phyloP scores from a whole-genome alignment of 2,329 filamentous ascomycete species.

The Coniochaeta prunicola region DNA sequence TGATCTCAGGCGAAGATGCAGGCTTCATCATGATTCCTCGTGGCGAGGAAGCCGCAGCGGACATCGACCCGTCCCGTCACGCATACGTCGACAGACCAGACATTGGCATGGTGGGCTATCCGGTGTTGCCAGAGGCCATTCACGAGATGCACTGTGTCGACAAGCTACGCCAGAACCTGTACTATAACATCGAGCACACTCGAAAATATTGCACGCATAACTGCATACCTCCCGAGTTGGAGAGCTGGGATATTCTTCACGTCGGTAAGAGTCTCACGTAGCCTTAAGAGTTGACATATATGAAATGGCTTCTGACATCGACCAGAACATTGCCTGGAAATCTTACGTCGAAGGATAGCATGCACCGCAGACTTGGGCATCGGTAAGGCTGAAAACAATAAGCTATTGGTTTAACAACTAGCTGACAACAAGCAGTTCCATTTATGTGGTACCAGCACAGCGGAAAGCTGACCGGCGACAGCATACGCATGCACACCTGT shows the following conservation, averaged over 20 bases:
- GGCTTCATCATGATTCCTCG: constrained; percentile 8
- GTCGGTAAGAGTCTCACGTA: constrained; percentile 5
- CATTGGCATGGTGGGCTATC: constrained; percentile 10
- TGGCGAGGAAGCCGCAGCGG: constrained; percentile 7
- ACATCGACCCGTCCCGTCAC: constrained; percentile 7
- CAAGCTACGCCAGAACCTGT: constrained; percentile 8
- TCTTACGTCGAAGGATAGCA: constrained; percentile 7
- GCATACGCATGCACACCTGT: constrained; percentile 9
- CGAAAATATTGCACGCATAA: constrained; percentile 3
- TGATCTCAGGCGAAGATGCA: constrained; percentile 1
- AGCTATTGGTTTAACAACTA: background rate
- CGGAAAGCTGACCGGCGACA: constrained; percentile 8
- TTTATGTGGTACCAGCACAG: constrained; percentile 8
- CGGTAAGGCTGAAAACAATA: no score
- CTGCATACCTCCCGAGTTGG: background rate
- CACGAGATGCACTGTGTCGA: constrained; percentile 12
- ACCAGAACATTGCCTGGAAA: constrained; percentile 9
- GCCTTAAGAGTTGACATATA: background rate
- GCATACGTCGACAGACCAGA: constrained; percentile 11
- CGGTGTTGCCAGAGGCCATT: constrained; percentile 10
- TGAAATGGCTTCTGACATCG: background rate
- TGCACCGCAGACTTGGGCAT: constrained; percentile 11
- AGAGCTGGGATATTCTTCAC: constrained; percentile 8
- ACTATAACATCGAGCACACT: constrained; percentile 12
- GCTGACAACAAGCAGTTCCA: background rate